Evolutionary conservation across 2,329 filamentous ascomycete genomes (phyloP).

Genomic region (Rhinocladiella similis): DNA sequence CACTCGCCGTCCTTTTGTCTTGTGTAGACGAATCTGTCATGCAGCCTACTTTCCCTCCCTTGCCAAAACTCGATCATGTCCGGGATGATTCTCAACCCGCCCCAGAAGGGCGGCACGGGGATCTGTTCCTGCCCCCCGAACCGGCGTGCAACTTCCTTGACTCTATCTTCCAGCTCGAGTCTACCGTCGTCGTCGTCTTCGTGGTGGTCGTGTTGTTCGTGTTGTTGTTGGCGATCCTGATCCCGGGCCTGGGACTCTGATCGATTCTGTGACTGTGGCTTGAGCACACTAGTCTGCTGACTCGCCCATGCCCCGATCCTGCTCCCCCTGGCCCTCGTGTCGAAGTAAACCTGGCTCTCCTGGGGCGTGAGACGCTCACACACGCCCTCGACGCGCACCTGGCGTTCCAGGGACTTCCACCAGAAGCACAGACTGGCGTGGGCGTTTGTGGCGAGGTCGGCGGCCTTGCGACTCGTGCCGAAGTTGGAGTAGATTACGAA

Average conservation of each 20-base stretch:
- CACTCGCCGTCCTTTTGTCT: conserved; percentile 48
- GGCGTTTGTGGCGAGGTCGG: conserved; percentile 70
- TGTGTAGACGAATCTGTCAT: conserved; percentile 89
- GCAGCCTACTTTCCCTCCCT: conserved; percentile 82
- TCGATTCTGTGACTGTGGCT: conserved; percentile 37
- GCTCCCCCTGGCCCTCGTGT: conserved; percentile 71
- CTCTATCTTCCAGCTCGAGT: conserved; percentile 72
- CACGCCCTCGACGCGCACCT: conserved; percentile 83
- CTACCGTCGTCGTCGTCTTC: conserved; percentile 64
- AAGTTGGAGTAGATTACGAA: conserved; percentile 96
- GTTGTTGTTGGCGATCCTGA: too few species aligned
- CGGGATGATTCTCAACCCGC: conserved; percentile 81
- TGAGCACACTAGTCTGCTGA: conserved; percentile 76
- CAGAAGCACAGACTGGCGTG: conserved; percentile 84
- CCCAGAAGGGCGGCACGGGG: conserved; percentile 92
- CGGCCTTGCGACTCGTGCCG: conserved; percentile 68
- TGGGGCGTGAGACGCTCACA: conserved; percentile 65
- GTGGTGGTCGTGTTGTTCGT: conserved; percentile 30
- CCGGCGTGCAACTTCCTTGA: conserved; percentile 71
- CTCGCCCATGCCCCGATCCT: conserved; percentile 93
- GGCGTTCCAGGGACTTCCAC: conserved; percentile 83
- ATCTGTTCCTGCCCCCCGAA: conserved; percentile 79
- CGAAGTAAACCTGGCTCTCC: conserved; percentile 70
- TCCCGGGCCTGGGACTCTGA: too few species aligned
- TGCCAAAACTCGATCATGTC: conserved; percentile 95